Percentiles rank a stretch among this genome's conserved stretches.
These are phyloP conservation scores for Bipolaris bicolor DNA, from an alignment of 2,329 filamentous ascomycete species.

Conservation along the genomic window DNA sequence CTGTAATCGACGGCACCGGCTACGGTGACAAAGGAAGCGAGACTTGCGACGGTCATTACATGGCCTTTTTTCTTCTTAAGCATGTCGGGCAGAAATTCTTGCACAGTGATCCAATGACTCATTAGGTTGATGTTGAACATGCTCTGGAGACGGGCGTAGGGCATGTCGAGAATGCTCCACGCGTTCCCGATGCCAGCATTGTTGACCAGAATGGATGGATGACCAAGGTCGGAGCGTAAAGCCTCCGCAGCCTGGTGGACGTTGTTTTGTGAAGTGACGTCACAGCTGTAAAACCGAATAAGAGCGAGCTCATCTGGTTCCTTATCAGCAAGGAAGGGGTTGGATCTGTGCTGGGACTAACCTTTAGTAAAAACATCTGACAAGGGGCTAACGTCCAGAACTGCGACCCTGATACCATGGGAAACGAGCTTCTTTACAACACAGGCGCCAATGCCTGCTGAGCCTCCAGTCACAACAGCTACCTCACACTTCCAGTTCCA, in stretches of 20 bases:
- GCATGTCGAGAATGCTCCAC: conserved; percentile 41
- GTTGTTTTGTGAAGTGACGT: conserved; percentile 40
- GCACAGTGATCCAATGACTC: conserved; percentile 47
- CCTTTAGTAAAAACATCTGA: conserved; percentile 35
- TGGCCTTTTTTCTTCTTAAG: conserved; percentile 46
- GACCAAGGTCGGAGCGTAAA: conserved; percentile 42
- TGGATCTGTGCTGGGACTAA: conserved; percentile 17
- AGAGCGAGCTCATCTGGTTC: conserved; percentile 27
- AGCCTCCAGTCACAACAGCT: conserved; percentile 48
- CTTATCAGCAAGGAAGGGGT: conserved; percentile 17
- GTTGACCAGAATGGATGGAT: conserved; percentile 46
- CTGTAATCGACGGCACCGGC: conserved; percentile 45
- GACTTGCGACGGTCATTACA: conserved; percentile 45
- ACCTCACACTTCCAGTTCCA: conserved; percentile 45
- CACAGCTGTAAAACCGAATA: conserved; percentile 41
- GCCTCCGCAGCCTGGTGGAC: conserved; percentile 39
- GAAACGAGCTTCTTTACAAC: conserved; percentile 42
- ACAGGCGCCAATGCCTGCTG: conserved; percentile 43
- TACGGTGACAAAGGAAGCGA: conserved; percentile 42
- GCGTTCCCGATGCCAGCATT: conserved; percentile 48
- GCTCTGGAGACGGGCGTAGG: conserved; percentile 30
- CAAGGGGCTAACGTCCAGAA: conserved; percentile 44
- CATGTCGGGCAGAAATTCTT: conserved; percentile 49
- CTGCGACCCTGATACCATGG: conserved; percentile 43
- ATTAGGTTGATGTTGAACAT: conserved; percentile 46